Conservation (phyloP, 1,284 basidiomycete species). For the Sutorius eximius region DNA sequence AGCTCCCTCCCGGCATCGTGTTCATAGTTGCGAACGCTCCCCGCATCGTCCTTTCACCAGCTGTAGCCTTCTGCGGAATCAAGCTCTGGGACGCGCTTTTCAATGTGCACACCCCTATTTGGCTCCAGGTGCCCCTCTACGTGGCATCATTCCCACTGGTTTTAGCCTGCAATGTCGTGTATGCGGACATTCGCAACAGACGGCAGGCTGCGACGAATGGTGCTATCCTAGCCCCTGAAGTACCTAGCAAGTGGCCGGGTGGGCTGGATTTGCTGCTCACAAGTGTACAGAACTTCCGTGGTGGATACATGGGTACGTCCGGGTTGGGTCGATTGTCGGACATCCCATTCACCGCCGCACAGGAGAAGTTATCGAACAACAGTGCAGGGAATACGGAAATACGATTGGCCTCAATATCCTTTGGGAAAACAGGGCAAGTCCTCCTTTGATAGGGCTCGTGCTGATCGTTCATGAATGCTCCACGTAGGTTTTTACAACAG, state of each 20-base stretch:
- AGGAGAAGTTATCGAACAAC: constrained; percentile 32
- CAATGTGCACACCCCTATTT: constrained; percentile 10
- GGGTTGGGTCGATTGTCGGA: not conserved
- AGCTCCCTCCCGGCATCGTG: constrained; percentile 32
- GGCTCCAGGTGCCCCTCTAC: constrained; percentile 20
- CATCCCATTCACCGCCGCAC: not conserved
- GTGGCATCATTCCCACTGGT: constrained; percentile 30
- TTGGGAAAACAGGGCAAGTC: constrained; percentile 34
- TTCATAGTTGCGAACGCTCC: constrained; percentile 22
- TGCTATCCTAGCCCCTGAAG: constrained; percentile 34
- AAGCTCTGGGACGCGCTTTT: constrained; percentile 6
- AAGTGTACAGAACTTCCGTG: constrained; percentile 24
- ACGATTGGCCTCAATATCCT: constrained; percentile 33
- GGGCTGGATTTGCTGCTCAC: constrained; percentile 32
- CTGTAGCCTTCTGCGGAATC: constrained; percentile 14
- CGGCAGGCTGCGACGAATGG: constrained; percentile 34
- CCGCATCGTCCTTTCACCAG: constrained; percentile 21
- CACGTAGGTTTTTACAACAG: constrained; percentile 29
- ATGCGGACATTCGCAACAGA: constrained; percentile 25
- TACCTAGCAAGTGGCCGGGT: constrained; percentile 35
- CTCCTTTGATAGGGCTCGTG: not conserved
- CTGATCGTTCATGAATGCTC: not conserved
- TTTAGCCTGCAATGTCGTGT: constrained; percentile 21
- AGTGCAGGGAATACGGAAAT: constrained; percentile 28
- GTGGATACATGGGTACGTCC: constrained; percentile 37